Evolutionary conservation across 352 stramenopile genomes (phyloP), one percentile per base, ranked within the genome.

Genomic region (Globisporangium spinosum): DNA sequence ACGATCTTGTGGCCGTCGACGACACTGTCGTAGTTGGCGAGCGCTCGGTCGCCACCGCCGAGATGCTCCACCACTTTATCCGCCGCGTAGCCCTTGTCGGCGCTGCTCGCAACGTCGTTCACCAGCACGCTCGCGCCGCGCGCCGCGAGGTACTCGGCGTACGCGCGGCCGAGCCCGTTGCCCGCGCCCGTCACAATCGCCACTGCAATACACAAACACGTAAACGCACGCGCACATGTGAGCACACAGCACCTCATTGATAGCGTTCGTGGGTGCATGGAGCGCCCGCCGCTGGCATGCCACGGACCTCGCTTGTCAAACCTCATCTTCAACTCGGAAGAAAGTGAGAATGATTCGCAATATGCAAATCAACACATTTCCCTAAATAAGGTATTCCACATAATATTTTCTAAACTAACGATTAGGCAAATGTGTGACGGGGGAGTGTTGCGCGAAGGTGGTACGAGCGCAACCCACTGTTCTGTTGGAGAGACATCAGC

Each of bases 161-260:
- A 95, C 22, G 87, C 89, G 55, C 80, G 79, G 43, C 89, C 89
- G 34, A 97, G 72, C n/a, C 89, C 89, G 58, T 93, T 89, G 13
- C 89, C 87, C 13, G 89, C 89, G 9, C 89, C 89, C 5, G 89
- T 97, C 38, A 97, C 82, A 59, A 97, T 91, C 43, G 87, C 89
- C 51, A 97, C 87, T 90, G 59, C 22, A 29, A 65, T 4, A 38
- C 53, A 58, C 6, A 35, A 1, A 58, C 15, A 38, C 53, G 27
- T 22, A 53, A 53, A 43, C 35, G 10, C 35, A 17, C 10, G 13
- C 29, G 12, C 35, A 43, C 35, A 43, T 43, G 13, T 43, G 12
- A 17, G 17, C 56, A 65, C 38, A 22, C n/a, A 59, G n/a, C 53
- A 7, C 25, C 3, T 58, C 25, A 40, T 15, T 38, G 5, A 9